phyloP scores from a whole-genome alignment of 1,284 basidiomycete species.

The Moniliophthora roreri region DNA sequence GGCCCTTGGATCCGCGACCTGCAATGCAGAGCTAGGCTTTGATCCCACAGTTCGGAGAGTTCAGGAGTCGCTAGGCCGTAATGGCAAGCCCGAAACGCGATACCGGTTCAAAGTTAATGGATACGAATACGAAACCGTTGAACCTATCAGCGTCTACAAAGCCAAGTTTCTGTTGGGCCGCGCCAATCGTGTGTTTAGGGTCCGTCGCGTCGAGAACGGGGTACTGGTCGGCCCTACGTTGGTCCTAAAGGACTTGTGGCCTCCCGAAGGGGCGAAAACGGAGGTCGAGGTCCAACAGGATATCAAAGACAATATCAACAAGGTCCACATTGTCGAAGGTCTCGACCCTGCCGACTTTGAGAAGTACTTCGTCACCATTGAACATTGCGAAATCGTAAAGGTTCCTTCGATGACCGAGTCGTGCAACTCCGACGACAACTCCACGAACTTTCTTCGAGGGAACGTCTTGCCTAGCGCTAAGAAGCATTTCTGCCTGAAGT shows the following conservation, averaged over 20 bases:
- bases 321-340: no score
- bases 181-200: background rate
- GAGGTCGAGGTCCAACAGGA: background rate
- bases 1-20: background rate
- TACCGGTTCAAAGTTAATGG: background rate
- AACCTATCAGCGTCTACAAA: background rate
- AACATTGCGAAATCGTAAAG: no score
- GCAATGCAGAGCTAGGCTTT: background rate
- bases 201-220: background rate
- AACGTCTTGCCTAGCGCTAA: no score
- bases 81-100: background rate
- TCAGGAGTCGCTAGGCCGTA: no score
- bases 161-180: background rate
- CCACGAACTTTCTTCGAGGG: no score
- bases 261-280: background rate
- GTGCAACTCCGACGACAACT: no score
- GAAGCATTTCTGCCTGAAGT: no score
- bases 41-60: background rate
- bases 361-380: no score
- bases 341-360: no score
- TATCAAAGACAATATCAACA: background rate
- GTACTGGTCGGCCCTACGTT: background rate
- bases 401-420: no score
- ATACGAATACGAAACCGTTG: background rate
- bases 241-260: background rate